Base-by-base conservation (phyloP, 805 yeast genomes). In the Candida boleticola region DNA sequence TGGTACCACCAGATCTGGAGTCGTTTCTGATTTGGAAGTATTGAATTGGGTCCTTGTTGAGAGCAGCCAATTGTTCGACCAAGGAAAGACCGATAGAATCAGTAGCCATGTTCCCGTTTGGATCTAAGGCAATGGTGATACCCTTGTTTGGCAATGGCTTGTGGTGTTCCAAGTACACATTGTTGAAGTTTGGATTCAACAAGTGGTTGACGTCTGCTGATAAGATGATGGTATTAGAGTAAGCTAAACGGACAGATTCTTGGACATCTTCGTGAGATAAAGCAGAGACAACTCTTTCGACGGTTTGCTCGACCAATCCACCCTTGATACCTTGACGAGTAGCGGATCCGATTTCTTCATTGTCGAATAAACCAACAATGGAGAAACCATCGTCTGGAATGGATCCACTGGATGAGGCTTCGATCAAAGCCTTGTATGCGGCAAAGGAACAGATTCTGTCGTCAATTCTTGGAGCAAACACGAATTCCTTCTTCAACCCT, bases 191-290 rank as follows among this genome's bases (percentile, higher is more conserved):
- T 42, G 96, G 96, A 67, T 88, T 85, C 52, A 82, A 71, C 58
- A 88, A 76, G 62, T 88, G 96, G 47, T 73, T 83, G 32, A 88
- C 96, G 58, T 88, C 96, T 3, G 95, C 90, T 4, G 95, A 85
- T 31, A 88, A 62, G 46, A 89, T 73, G 60, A 88, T 77, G 33
- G 95, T 77, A 67, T 87, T 87, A 39, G 96, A 89, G 54, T 73
- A 83, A 14, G 76, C 52, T 39, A 75, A 61, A 47, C 64, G 59
- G 25, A 69, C 49, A 36, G 40, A 44, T 43, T 63, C 71, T 37
- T 55, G 56, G 29, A 54, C 43, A 16, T 19, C 22, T 3, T 37
- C 41, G 18, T 45, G 37, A 9, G 55, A 47, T 29, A 53, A 51
- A 4, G 71, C 54, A 4, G 65, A 55, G 37, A 77, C 55, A 22